Conservation (phyloP, 768 basidiomycete species). For the Gymnopilus dilepis region DNA sequence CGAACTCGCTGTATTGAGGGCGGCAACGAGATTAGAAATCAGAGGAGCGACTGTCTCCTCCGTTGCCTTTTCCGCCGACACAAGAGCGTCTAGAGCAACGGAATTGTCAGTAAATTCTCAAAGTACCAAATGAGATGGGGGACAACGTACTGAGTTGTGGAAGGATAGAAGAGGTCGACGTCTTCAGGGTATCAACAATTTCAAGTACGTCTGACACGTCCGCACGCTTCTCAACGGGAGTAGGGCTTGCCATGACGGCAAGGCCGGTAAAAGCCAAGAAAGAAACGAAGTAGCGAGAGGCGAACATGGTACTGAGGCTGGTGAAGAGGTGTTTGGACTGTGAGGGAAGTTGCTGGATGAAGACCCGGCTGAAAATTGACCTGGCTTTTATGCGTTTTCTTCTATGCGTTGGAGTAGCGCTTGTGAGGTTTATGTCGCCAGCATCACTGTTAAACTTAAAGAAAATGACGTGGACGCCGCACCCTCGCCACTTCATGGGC, state of each 20-base stretch:
- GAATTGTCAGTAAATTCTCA: neutral
- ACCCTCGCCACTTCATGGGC: neutral
- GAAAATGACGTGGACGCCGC: neutral
- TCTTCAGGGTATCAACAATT: neutral
- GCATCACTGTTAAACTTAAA: neutral
- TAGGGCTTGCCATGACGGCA: neutral
- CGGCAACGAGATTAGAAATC: conserved; percentile 1
- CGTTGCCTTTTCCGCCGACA: neutral
- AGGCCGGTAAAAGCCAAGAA: conserved; percentile 5
- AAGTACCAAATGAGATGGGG: neutral
- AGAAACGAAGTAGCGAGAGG: conserved; percentile 7
- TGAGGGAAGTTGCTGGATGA: neutral
- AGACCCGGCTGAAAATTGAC: neutral
- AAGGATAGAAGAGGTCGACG: neutral
- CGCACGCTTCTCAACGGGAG: conserved; percentile 8
- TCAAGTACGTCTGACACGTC: conserved; percentile 5
- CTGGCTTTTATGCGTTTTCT: neutral
- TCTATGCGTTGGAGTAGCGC: neutral
- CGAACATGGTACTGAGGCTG: conserved; percentile 3
- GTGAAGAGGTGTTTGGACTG: neutral
- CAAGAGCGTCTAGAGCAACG: neutral
- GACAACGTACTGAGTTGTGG: neutral
- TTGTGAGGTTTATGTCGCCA: neutral
- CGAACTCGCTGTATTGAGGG: conserved; percentile 8
- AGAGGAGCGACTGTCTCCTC: conserved; percentile 2